Evolutionary conservation across 202 grass and related monocot species (phyloP).

Genomic region (Carex arenaria): DNA sequence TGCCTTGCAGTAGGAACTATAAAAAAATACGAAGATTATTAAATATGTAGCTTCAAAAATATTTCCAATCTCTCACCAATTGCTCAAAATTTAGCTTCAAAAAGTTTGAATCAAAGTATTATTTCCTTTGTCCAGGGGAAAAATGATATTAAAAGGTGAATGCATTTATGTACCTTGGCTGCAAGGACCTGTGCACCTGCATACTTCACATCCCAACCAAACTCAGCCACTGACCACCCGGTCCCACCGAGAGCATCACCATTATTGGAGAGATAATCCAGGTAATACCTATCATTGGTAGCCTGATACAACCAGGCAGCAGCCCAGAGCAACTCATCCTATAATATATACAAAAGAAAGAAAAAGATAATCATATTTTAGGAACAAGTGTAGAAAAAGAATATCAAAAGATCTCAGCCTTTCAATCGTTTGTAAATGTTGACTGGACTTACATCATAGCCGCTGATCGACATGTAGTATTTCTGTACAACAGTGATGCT

Average conservation of each 20-base stretch:
- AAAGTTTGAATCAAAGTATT: background rate
- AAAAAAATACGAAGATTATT: background rate
- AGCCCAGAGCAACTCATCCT: conserved; percentile 92
- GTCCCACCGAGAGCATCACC: conserved; percentile 66
- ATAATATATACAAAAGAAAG: background rate
- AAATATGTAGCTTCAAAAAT: background rate
- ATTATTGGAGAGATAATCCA: conserved; percentile 73
- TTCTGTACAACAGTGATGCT: conserved; percentile 55
- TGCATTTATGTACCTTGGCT: conserved; percentile 27
- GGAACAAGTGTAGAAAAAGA: background rate
- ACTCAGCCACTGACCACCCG: conserved; percentile 54
- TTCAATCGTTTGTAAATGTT: background rate
- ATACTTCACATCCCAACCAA: conserved; percentile 93
- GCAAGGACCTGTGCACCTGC: conserved; percentile 66
- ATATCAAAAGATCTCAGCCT: background rate
- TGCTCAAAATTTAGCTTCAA: background rate
- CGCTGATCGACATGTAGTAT: conserved; percentile 63
- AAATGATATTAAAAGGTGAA: background rate
- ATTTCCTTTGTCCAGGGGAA: background rate
- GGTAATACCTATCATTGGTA: conserved; percentile 43
- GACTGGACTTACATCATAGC: conserved; percentile 47
- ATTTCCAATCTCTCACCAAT: background rate
- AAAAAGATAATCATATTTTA: background rate
- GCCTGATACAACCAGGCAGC: conserved; percentile 68
- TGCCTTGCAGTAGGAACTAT: conserved; percentile 56